phyloP scores from a whole-genome alignment of 768 basidiomycete genomes.

The Lactarius sanguifluus region DNA sequence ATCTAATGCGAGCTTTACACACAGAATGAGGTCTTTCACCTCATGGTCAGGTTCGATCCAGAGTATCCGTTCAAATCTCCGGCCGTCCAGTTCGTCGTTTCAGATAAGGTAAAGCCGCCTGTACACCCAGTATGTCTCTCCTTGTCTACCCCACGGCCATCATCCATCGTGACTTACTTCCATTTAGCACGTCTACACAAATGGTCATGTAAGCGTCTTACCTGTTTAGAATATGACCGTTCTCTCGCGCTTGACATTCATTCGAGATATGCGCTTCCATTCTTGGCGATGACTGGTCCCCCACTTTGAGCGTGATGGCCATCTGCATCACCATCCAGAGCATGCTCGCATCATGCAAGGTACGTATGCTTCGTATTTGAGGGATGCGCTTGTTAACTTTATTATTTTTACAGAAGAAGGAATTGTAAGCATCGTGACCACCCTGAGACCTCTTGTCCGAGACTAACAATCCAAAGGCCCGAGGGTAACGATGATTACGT shows the following conservation, averaged over 20 bases:
- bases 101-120: conserved; percentile 63
- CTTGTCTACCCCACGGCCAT: neutral
- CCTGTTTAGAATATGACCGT: conserved; percentile 4
- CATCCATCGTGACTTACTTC: conserved; percentile 20
- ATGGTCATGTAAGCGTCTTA: conserved; percentile 64
- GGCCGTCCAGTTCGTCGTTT: conserved; percentile 81
- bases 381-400: neutral
- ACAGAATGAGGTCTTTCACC: conserved; percentile 73
- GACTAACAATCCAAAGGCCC: conserved; percentile 48
- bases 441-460: conserved; percentile 1
- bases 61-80: conserved; percentile 87
- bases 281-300: conserved; percentile 87
- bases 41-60: conserved; percentile 79
- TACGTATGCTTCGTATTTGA: conserved; percentile 34
- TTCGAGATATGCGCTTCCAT: conserved; percentile 87
- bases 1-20: neutral
- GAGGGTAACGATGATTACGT: conserved; percentile 85
- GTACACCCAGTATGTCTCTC: conserved; percentile 66
- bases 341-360: conserved; percentile 93
- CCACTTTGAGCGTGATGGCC: conserved; percentile 77
- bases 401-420: conserved; percentile 45
- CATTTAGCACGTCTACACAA: conserved; percentile 79
- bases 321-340: conserved; percentile 87
- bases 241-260: conserved; percentile 17
- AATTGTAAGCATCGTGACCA: conserved; percentile 51